Percentiles rank a stretch among this genome's conserved stretches.
phyloP scores from a whole-genome alignment of 495 filamentous ascomycete species.

The Symbiotaphrina buchneri region DNA sequence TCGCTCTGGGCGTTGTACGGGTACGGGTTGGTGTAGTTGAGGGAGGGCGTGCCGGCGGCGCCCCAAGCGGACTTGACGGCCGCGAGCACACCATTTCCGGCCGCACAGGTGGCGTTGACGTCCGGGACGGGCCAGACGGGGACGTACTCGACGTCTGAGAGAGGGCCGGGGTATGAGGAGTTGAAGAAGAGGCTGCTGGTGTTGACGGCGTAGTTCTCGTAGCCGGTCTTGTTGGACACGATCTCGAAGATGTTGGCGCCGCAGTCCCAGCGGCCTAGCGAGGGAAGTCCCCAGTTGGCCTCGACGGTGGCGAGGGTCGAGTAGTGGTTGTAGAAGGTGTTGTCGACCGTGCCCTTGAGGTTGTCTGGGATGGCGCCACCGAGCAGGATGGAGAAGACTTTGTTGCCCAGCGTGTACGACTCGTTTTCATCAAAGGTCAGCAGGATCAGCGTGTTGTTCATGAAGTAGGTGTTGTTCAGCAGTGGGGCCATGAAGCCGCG shows the following conservation, averaged over 20 bases:
- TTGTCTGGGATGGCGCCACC: constrained; percentile 37
- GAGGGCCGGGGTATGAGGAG: constrained; percentile 22
- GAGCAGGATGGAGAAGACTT: constrained; percentile 35
- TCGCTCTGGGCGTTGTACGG: constrained; percentile 34
- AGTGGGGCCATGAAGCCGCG: constrained; percentile 35
- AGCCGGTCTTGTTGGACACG: constrained; percentile 34
- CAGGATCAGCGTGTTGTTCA: constrained; percentile 41
- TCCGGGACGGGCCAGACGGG: constrained; percentile 19
- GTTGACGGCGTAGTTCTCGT: constrained; percentile 26
- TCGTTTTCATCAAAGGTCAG: constrained; percentile 48
- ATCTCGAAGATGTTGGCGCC: constrained; percentile 44
- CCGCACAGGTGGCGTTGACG: constrained; percentile 17
- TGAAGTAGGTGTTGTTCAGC: constrained; percentile 38
- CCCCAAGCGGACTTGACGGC: constrained; percentile 19
- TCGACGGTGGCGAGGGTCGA: constrained; percentile 37
- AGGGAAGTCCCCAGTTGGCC: constrained; percentile 47
- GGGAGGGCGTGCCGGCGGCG: constrained; percentile 13
- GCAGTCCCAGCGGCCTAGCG: constrained; percentile 47
- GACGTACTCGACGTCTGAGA: constrained; percentile 13
- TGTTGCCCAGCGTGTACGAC: constrained; percentile 29
- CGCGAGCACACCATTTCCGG: constrained; percentile 21
- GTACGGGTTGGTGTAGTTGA: constrained; percentile 21
- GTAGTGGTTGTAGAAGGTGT: constrained; percentile 53
- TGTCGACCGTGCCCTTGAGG: constrained; percentile 35
- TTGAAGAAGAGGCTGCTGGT: constrained; percentile 19